Evolutionary conservation across 2,329 filamentous ascomycete genomes (phyloP).

Genomic region (Colletotrichum lini): DNA sequence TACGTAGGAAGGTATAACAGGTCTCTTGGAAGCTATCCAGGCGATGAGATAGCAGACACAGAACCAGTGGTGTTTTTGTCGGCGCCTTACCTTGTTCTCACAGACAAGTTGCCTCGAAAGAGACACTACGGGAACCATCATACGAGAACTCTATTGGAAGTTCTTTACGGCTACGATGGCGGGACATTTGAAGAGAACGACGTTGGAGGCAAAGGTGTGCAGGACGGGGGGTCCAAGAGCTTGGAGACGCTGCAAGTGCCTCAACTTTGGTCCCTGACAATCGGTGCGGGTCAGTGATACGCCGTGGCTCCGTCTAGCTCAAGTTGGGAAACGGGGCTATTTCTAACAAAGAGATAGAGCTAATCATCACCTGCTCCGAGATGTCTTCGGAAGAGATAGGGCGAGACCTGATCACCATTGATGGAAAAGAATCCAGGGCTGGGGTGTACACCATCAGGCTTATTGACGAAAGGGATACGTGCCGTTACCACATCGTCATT

Average conservation of each 20-base stretch:
- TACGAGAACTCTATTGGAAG: constrained; percentile 12
- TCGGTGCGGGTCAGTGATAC: constrained; percentile 13
- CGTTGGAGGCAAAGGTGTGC: background rate
- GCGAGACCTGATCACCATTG: background rate
- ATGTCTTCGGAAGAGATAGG: background rate
- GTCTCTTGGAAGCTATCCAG: constrained; percentile 6
- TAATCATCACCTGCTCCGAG: constrained; percentile 23
- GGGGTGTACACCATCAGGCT: constrained; percentile 25
- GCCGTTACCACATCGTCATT: constrained; percentile 22
- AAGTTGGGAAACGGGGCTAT: too few species aligned
- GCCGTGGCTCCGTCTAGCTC: too few species aligned
- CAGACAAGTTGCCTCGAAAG: background rate
- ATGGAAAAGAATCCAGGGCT: background rate
- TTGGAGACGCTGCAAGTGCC: background rate
- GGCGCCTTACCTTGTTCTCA: constrained; percentile 1
- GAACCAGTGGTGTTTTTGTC: constrained; percentile 20
- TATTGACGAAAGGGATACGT: constrained; percentile 21
- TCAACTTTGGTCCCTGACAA: constrained; percentile 7
- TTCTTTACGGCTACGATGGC: constrained; percentile 24
- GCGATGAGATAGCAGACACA: constrained; percentile 15
- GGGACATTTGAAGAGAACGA: background rate
- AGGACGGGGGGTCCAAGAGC: background rate
- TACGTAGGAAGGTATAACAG: constrained; percentile 22
- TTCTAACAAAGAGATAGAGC: background rate
- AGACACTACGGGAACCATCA: background rate